phyloP scores from a whole-genome alignment of 2,329 filamentous ascomycete species.

The Sporothrix phasma region DNA sequence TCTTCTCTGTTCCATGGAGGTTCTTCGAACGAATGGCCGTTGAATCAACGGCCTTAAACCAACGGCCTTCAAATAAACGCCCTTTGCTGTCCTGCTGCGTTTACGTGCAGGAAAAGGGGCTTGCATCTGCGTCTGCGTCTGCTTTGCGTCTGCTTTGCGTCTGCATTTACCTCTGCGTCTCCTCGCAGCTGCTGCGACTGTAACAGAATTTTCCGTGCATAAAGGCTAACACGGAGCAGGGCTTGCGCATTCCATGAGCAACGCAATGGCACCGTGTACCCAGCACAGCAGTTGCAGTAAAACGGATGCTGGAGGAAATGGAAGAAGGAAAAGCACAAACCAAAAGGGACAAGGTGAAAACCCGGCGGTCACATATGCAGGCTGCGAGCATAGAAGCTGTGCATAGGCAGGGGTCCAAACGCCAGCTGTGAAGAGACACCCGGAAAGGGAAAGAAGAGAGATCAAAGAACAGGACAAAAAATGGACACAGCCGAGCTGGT shows the following conservation, averaged over 20 bases:
- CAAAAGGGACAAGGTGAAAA: not conserved
- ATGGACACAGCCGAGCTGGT: not conserved
- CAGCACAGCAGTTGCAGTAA: not conserved
- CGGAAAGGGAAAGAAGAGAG: not conserved
- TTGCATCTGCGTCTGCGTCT: slow-evolving; percentile 9
- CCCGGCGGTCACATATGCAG: not conserved
- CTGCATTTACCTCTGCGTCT: not conserved
- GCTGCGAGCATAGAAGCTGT: not conserved
- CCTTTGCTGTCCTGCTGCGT: not conserved
- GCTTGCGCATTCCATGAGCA: slow-evolving; percentile 13
- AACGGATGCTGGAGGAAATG: not conserved
- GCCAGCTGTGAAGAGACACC: not conserved
- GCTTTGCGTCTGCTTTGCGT: too few species aligned
- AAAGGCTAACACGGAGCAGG: not conserved
- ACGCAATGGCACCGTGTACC: slow-evolving; percentile 15
- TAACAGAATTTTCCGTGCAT: not conserved
- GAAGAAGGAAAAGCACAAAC: not conserved
- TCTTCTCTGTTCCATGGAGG: not conserved
- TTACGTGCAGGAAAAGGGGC: slow-evolving; percentile 4
- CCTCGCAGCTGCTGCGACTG: not conserved
- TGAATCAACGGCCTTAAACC: not conserved
- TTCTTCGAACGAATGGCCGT: not conserved
- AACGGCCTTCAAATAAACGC: not conserved
- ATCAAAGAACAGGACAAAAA: not conserved
- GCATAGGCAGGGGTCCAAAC: not conserved